Evolutionary conservation across 805 yeast species (phyloP), one percentile per base, ranked within the genome.

Genomic region (Ogataea populi-albae): DNA sequence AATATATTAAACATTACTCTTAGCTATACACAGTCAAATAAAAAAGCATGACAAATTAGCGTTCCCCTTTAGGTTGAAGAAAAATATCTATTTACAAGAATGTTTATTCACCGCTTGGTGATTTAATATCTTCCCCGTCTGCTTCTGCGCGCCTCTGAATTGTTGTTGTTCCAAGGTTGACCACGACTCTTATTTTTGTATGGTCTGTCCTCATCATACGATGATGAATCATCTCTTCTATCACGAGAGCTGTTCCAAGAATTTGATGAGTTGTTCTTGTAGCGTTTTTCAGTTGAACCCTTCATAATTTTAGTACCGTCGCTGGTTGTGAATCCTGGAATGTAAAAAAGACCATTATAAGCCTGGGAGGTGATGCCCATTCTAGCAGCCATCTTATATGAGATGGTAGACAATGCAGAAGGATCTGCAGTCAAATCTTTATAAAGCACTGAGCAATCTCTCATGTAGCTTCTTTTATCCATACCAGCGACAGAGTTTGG

Each of bases 371-470:
- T 54, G 28, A 64, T 34, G n/a, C 57, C 57, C 32, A 54, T 37
- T 32, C 54, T 55, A 11, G 48, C 45, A 6, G 55, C 60, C 18
- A 48, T 28, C 20, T 35, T 45, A 17, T 27, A 37, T n/a, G 46
- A 39, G 12, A 54, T 22, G 14, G 38, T 39, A 12, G 54, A 50
- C 17, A 39, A 31, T 9, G 26, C 26, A n/a, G 42, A 42, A 4
- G 40, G 44, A 11, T 35, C 36, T 45, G 53, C 55, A 2, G 43
- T 29, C 35, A 60, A 27, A 42, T 55, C 41, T 41, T 53, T 23
- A 55, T 57, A 42, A 34, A 64, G 52, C 17, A 53, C 48, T 17
- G 59, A 49, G 20, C 61, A 46, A 38, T 66, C 71, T 15, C 52
- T 49, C 17, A 66, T 51, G 14, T 63, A 40, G 12, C 49, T 57